A percentile compares a stretch with the other conserved stretches of the same genome.
phyloP scores from a whole-genome alignment of 148 eudicot genomes.

The Nyssa sinensis region DNA sequence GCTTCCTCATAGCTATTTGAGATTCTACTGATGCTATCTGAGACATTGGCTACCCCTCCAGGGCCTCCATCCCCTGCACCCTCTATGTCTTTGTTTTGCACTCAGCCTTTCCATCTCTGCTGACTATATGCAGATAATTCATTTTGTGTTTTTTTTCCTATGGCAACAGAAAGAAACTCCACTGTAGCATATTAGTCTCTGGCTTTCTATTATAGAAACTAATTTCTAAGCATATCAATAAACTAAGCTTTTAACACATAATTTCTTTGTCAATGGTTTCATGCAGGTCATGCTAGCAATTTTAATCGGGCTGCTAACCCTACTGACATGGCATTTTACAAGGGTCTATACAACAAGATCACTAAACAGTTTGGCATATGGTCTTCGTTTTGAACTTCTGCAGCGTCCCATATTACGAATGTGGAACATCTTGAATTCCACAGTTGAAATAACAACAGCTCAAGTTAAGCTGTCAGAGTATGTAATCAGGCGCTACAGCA shows the following conservation, averaged over 20 bases:
- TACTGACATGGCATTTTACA: conserved; percentile 95
- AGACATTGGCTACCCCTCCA: not conserved
- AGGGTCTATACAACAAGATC: conserved; percentile 85
- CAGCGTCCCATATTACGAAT: conserved; percentile 86
- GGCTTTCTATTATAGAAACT: not conserved
- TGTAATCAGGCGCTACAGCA: conserved; percentile 57
- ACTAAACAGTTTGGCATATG: conserved; percentile 71
- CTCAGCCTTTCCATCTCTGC: not conserved
- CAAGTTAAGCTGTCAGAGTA: conserved; percentile 84
- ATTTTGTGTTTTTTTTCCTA: no score
- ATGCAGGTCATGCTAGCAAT: conserved; percentile 89
- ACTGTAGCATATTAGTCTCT: not conserved
- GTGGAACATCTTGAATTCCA: conserved; percentile 91
- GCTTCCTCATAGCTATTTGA: not conserved
- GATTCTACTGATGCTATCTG: not conserved
- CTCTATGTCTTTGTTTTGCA: not conserved
- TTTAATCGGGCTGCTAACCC: conserved; percentile 82
- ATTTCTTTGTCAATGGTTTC: conserved; percentile 8
- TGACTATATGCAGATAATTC: not conserved
- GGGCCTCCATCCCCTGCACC: no score
- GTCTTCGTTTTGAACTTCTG: conserved; percentile 82
- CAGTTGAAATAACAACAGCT: conserved; percentile 84
- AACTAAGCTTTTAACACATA: not conserved
- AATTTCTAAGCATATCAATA: not conserved
- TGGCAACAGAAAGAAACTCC: not conserved